Base-by-base conservation (phyloP, 2,329 filamentous ascomycete species). In the Botrytis aclada region DNA sequence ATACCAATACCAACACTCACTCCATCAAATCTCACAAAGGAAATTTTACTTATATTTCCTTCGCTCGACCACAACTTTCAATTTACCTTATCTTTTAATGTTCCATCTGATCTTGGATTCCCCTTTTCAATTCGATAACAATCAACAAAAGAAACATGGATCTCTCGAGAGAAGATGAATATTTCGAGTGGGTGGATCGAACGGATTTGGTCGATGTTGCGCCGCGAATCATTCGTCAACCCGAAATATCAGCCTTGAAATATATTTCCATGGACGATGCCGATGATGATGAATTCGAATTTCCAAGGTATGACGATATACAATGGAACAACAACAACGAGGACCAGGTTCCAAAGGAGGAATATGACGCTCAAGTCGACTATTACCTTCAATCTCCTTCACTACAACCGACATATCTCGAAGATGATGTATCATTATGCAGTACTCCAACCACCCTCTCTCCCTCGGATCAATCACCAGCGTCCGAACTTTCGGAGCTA, bases 261-360 rank as follows among this genome's bases (percentile, higher is more conserved):
- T 22, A 58, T 12, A n/a, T 72, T 16, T 41, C 47, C 2, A 58
- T 72, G 62, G 90, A 95, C 75, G 97, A 95, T 93, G 90, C 88
- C 75, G 94, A 98, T 82, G 95, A 98, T 82, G 95, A 83, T 61
- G 82, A 84, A 64, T 79, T 85, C 66, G 73, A 81, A 29, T 82
- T 85, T 47, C 84, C 84, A 4, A 80, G 81, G 18, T 85, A 85
- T 75, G 82, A 84, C 74, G 77, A 81, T 32, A 45, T 67, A 34
- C 34, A 37, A 45, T 69, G 63, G 41, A 41, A 16, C 8, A 41
- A 32, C 7, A 32, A 69, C 22, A 41, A 41, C n/a, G 71, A 72
- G n/a, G 58, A 71, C 41, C 47, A 58, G 8, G 54, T 69, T 58
- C 54, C 58, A 3, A 72, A 70, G 70, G 80, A 81, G n/a, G 76